Percentiles rank a stretch among this genome's conserved stretches.
Conservation (phyloP, 768 basidiomycete species). For the Rickenella mellea region DNA sequence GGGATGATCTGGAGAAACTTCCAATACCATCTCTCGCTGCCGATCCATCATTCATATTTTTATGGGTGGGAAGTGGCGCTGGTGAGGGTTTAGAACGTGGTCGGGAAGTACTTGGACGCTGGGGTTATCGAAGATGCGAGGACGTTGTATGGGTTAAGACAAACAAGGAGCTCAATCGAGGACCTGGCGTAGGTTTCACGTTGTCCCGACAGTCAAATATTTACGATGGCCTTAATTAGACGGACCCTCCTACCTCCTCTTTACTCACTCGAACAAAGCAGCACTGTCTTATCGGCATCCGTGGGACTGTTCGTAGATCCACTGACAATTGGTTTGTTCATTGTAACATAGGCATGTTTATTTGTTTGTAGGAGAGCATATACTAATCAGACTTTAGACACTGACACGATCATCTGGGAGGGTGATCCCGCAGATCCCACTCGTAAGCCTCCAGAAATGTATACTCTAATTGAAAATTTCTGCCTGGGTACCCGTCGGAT, state of each 20-base stretch:
- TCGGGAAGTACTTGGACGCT: conserved; percentile 80
- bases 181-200: conserved; percentile 55
- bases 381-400: conserved; percentile 40
- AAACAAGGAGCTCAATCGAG: conserved; percentile 61
- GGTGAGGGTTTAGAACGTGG: conserved; percentile 88
- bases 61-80: conserved; percentile 93
- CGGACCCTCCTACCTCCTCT: conserved; percentile 78
- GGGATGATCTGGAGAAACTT: conserved; percentile 75
- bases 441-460: conserved; percentile 90
- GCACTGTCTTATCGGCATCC: conserved; percentile 94
- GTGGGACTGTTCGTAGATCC: conserved; percentile 89
- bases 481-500: conserved; percentile 88
- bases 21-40: conserved; percentile 77
- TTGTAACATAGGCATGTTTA: conserved; percentile 81
- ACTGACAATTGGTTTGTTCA: conserved; percentile 97
- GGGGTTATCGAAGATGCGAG: conserved; percentile 93
- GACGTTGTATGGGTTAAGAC: conserved; percentile 99
- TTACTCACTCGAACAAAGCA: conserved; percentile 87
- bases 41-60: conserved; percentile 87
- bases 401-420: conserved; percentile 96
- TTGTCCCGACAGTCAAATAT: background rate
- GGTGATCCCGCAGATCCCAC: conserved; percentile 79
- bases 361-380: conserved; percentile 4
- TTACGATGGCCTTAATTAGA: conserved; percentile 31
- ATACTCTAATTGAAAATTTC: conserved; percentile 94